These are phyloP conservation scores for Hanseniaspora thailandica DNA, from an alignment of 805 yeast species.

Conservation along the genomic window DNA sequence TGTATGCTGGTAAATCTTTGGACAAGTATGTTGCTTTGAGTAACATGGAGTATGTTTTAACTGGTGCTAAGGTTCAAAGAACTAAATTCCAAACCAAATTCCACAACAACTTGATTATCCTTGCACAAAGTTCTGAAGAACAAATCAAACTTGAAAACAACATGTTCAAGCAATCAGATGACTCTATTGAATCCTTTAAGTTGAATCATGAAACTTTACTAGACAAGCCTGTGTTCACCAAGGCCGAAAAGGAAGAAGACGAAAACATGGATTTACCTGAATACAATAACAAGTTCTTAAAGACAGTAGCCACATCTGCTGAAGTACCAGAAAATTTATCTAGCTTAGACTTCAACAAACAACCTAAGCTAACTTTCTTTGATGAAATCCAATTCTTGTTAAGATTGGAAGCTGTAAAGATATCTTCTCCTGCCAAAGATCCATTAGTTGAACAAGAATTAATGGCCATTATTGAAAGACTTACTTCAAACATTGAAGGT, in stretches of 20 bases:
- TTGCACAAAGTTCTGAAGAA: constrained; percentile 44
- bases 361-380: constrained; percentile 56
- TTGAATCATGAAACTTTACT: constrained; percentile 67
- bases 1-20: constrained; percentile 41
- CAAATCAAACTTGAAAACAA: constrained; percentile 16
- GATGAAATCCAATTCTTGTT: constrained; percentile 68
- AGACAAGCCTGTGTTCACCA: constrained; percentile 62
- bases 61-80: constrained; percentile 81
- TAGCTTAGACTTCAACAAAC: constrained; percentile 65
- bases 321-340: constrained; percentile 46
- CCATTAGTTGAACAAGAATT: constrained; percentile 71
- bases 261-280: constrained; percentile 32
- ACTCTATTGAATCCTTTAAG: constrained; percentile 36
- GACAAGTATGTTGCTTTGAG: constrained; percentile 47
- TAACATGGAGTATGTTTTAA: constrained; percentile 49
- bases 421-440: constrained; percentile 60
- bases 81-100: constrained; percentile 68
- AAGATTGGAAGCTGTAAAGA: constrained; percentile 49
- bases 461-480: constrained; percentile 61
- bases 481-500: constrained; percentile 39
- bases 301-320: constrained; percentile 51
- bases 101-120: constrained; percentile 60
- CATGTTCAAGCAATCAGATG: constrained; percentile 2
- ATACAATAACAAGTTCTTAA: constrained; percentile 40
- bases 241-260: constrained; percentile 37